Evolutionary conservation across 192 early-diverging fungal genomes (phyloP).

Genomic region (Gryganskiella cystojenkinii): DNA sequence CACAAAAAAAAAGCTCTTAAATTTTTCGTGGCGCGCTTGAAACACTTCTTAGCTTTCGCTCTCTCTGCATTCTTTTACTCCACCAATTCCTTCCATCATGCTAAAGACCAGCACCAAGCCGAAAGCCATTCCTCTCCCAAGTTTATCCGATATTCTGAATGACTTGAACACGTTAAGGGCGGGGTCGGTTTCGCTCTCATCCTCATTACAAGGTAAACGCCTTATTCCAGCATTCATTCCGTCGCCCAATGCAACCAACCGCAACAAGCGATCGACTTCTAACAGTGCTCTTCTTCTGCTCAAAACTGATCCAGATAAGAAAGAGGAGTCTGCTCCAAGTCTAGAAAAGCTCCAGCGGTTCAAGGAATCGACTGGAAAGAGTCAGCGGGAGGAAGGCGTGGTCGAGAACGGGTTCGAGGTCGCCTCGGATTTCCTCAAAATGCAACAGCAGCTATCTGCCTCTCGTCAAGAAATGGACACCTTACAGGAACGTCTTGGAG

Average conservation of each 20-base stretch:
- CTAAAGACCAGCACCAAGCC: slow-evolving; percentile 2
- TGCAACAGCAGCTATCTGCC: slow-evolving; percentile 36
- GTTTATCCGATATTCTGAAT: slow-evolving; percentile 24
- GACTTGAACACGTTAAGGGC: slow-evolving; percentile 14
- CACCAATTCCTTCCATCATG: neutral
- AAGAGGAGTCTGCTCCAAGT: neutral
- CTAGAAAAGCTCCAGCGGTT: slow-evolving; percentile 30
- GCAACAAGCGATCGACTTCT: neutral
- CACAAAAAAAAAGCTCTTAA: too few species aligned
- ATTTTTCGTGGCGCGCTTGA: too few species aligned
- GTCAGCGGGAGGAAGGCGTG: slow-evolving; percentile 36
- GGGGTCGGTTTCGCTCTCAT: slow-evolving; percentile 29
- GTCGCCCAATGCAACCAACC: too few species aligned
- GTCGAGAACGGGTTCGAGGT: slow-evolving; percentile 49
- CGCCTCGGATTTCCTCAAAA: slow-evolving; percentile 30
- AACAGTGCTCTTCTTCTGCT: neutral
- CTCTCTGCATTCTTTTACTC: too few species aligned
- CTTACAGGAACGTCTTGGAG: slow-evolving; percentile 28
- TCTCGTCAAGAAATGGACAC: slow-evolving; percentile 39
- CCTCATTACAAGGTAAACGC: slow-evolving; percentile 1
- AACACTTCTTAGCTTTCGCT: too few species aligned
- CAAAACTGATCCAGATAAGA: neutral
- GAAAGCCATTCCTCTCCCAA: slow-evolving; percentile 19
- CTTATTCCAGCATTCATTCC: neutral
- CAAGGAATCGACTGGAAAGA: slow-evolving; percentile 36